Evolutionary conservation across 306 rosid genomes (phyloP), one percentile per base, ranked within the genome.

Genomic region (Prunus davidiana): DNA sequence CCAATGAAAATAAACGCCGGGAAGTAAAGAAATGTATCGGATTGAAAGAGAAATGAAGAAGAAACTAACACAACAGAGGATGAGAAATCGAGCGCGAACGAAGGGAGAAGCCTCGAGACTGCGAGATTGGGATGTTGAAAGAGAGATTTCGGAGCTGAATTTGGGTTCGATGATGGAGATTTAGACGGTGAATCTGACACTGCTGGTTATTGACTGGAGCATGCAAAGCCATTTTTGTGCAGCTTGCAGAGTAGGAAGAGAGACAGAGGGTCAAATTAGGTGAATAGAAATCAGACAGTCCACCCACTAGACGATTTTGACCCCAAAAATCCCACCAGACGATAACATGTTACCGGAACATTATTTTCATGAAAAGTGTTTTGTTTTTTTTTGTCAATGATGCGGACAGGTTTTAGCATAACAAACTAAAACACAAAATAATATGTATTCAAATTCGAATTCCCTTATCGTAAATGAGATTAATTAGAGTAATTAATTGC

Each of bases 151-250:
- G 72, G 66, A 20, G 54, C 20, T 28, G 64, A 45, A 62, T 13
- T 47, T 82, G 75, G 43, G 72, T 49, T 12, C 18, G 71, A 52
- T 20, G 64, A 22, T 63, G 50, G 75, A 71, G 24, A 46, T 61
- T 45, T 7, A 60, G 80, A 43, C 38, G 74, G 51, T 24, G 70
- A 51, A 6, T 50, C 46, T 62, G 81, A 46, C 54, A 74, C 45
- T 52, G 83, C 16, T 50, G 69, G 56, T 3, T 51, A 65, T 55
- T 38, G 25, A 12, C 5, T 5, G 32, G n/a, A 71, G 71, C 43
- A 19, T 49, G 58, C 52, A 79, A 47, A 16, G 18, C 71, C 88
- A 84, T 80, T 9, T 65, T 12, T 8, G n/a, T 15, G 54, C 19
- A 5, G 51, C 12, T 47, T 55, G 61, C 22, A 6, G 57, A n/a